Evolutionary conservation across 805 yeast genomes (phyloP).

Genomic region (Spathaspora passalidarum): DNA sequence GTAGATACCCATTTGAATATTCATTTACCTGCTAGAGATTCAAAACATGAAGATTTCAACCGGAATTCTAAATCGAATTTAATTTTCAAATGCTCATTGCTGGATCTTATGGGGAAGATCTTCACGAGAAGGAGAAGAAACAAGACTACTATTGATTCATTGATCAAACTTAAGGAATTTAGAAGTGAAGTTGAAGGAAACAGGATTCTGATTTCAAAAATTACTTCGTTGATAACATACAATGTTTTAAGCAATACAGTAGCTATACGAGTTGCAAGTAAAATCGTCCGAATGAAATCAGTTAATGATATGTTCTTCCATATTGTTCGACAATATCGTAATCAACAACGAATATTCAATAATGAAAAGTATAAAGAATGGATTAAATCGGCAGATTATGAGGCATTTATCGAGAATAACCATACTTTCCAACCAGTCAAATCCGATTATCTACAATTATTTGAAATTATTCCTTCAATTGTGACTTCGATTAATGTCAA

Average conservation of each 20-base stretch:
- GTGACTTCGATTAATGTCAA: constrained; percentile 24
- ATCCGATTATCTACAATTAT: constrained; percentile 20
- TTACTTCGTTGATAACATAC: constrained; percentile 24
- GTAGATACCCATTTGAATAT: constrained; percentile 28
- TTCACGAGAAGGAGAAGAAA: constrained; percentile 19
- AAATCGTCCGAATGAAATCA: constrained; percentile 27
- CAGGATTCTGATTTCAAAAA: constrained; percentile 21
- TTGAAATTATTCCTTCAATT: constrained; percentile 27
- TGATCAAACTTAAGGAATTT: constrained; percentile 29
- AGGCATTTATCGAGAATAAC: neutral
- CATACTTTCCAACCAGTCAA: neutral
- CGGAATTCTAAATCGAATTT: constrained; percentile 28
- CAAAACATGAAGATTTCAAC: constrained; percentile 12
- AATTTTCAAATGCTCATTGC: constrained; percentile 18
- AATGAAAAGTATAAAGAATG: constrained; percentile 22
- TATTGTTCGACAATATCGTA: constrained; percentile 29
- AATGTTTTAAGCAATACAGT: constrained; percentile 20
- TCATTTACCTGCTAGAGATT: constrained; percentile 28
- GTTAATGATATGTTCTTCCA: constrained; percentile 37
- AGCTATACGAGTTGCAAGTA: constrained; percentile 21
- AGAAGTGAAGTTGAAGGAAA: constrained; percentile 32
- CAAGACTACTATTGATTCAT: constrained; percentile 15
- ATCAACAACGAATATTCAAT: constrained; percentile 21
- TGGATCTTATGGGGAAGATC: constrained; percentile 23
- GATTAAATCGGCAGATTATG: neutral